Base-by-base conservation (phyloP, 2,329 filamentous ascomycete genomes). In the Curvularia verruculosa region DNA sequence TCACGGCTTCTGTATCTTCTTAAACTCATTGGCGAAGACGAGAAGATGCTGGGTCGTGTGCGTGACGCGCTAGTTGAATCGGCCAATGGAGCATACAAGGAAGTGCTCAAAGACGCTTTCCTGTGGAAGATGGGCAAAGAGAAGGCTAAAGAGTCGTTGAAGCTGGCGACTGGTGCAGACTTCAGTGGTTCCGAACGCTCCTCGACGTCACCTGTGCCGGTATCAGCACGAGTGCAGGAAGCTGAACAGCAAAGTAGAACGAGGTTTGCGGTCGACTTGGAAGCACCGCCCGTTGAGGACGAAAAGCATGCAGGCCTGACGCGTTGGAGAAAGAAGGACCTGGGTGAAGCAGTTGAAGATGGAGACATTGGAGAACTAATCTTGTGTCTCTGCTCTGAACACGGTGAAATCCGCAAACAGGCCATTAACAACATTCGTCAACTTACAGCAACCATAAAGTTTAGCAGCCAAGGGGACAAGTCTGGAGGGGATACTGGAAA, bases 261-360 rank as follows among this genome's bases (percentile, higher is more conserved):
- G 2, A 58, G 47, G 9, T 49, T 54, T 28, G 59, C 43, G 3
- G 50, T 72, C 3, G 65, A 74, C 52, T 57, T 80, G n/a, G 67
- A 73, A 37, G 54, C 70, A 5, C 78, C 78, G 8, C 76, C 79
- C 1, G 44, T 60, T 24, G 80, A 82, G 57, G 74, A 78, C 12
- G 67, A 78, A 37, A 78, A 78, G 45, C 80, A 82, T 46, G 71
- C 74, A 2, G 79, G 79, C 18, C 76, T 88, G 13, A 78, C 80
- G 56, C 80, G 80, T 69, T 96, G 91, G 92, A 82, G 85, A 40
- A 84, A 86, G 60, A 94, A 96, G 70, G 88, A 91, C 29, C 80
- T 91, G 0, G 89, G 93, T 41, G 87, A 93, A 68, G 85, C 92
- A 1, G 81, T 96, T 8, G 91, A 95, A 66, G 90, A 95, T 61